phyloP scores from a whole-genome alignment of 768 basidiomycete genomes.

The Phaeotremella skinneri region DNA sequence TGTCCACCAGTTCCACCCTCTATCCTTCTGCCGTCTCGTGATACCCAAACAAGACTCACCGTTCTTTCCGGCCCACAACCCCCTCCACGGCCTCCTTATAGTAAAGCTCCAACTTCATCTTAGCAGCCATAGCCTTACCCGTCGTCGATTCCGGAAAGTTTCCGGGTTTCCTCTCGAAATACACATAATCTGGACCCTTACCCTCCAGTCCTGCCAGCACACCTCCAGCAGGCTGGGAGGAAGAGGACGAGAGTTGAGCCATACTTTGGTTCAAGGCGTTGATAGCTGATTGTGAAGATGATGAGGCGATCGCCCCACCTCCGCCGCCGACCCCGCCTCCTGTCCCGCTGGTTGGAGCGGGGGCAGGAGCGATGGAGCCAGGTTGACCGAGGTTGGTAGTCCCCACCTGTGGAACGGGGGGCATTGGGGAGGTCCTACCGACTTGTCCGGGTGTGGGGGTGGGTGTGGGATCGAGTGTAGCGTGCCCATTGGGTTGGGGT shows the following conservation, averaged over 20 bases:
- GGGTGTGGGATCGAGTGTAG: slow-evolving; percentile 1
- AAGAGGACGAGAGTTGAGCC: not conserved
- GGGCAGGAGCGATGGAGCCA: slow-evolving; percentile 12
- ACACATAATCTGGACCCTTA: slow-evolving; percentile 71
- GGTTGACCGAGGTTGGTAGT: slow-evolving; percentile 30
- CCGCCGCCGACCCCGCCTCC: too few relatives aligned
- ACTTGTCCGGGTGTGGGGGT: not conserved
- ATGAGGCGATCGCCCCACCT: not conserved
- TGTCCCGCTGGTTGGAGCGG: too few relatives aligned
- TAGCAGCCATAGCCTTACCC: slow-evolving; percentile 82
- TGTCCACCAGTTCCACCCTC: too few relatives aligned
- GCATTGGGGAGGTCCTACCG: slow-evolving; percentile 27
- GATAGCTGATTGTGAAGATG: slow-evolving; percentile 2
- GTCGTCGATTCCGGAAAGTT: slow-evolving; percentile 77
- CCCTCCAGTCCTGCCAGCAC: slow-evolving; percentile 18
- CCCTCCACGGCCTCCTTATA: slow-evolving; percentile 96
- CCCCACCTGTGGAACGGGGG: slow-evolving; percentile 21
- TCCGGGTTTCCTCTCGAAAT: slow-evolving; percentile 76
- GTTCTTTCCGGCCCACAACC: slow-evolving; percentile 86
- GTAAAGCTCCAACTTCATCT: slow-evolving; percentile 92
- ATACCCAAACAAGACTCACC: slow-evolving; percentile 56
- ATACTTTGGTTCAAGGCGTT: not conserved
- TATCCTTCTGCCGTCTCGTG: slow-evolving; percentile 2
- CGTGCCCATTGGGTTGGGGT: not conserved
- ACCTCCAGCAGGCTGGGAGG: not conserved